Evolutionary conservation across 1,139 yeast genomes (phyloP).

Genomic region (Torulaspora pretoriensis): DNA sequence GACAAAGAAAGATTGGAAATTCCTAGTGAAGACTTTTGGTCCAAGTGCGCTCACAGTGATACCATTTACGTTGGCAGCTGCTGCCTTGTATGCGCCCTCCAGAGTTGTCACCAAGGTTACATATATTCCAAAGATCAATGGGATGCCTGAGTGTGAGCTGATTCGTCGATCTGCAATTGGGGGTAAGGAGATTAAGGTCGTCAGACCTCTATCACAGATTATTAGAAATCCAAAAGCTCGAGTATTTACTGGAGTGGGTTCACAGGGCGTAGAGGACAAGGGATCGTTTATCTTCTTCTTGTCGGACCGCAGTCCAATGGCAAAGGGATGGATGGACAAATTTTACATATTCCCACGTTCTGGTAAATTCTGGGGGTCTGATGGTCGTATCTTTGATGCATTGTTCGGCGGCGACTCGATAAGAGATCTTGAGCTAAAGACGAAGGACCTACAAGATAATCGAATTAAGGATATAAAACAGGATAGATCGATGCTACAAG

Average conservation of each 20-base stretch:
- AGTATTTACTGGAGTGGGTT: slow-evolving; percentile 33
- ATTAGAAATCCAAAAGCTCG: slow-evolving; percentile 20
- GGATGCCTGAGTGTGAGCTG: slow-evolving; percentile 22
- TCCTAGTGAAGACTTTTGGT: slow-evolving; percentile 23
- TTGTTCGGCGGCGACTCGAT: slow-evolving; percentile 29
- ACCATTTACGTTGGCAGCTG: slow-evolving; percentile 31
- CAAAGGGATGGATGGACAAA: slow-evolving; percentile 20
- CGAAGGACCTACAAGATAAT: slow-evolving; percentile 1
- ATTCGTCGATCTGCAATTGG: slow-evolving; percentile 24
- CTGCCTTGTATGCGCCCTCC: slow-evolving; percentile 27
- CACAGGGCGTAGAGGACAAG: slow-evolving; percentile 33
- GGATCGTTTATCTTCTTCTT: slow-evolving; percentile 30
- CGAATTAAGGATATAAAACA: slow-evolving; percentile 11
- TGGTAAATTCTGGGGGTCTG: slow-evolving; percentile 30
- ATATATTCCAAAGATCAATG: slow-evolving; percentile 23
- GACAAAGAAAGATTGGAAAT: slow-evolving; percentile 16
- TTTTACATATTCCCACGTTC: slow-evolving; percentile 32
- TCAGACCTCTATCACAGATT: slow-evolving; percentile 21
- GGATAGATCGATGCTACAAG: slow-evolving; percentile 13
- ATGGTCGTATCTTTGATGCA: slow-evolving; percentile 32
- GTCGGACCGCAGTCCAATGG: slow-evolving; percentile 16
- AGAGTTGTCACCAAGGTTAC: slow-evolving; percentile 30
- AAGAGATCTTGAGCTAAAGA: slow-evolving; percentile 16
- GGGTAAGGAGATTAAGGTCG: slow-evolving; percentile 18
- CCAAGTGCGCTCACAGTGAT: slow-evolving; percentile 27